Base-by-base conservation (phyloP, 208 protist species). In the Acanthamoeba sp. region DNA sequence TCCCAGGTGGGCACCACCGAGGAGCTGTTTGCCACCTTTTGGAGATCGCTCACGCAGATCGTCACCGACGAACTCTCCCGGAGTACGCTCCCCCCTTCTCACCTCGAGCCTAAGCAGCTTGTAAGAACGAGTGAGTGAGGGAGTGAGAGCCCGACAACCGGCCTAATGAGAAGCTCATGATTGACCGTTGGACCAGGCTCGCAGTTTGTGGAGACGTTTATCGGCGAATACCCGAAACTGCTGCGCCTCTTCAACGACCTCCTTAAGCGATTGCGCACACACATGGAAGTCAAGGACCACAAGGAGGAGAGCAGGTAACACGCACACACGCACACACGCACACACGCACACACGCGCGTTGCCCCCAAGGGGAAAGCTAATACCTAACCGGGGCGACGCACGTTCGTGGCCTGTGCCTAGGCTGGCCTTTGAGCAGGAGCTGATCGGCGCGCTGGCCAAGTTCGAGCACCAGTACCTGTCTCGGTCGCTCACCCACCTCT, bases 401-500 rank as follows among this genome's bases (percentile, higher is more conserved):
- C 45, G 14, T 55, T 55, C 12, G 12, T 18, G 22, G 2, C 16
- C 48, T 22, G 22, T 18, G 18, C 45, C 2, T 18, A 55, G 48
- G 48, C 36, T 69, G 62, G 62, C 62, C 22, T 78, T 52, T 48
- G 88, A 93, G 88, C 88, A 93, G 38, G n/a, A 57, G 52, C 88
- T 93, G 14, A 93, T 93, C 32, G 52, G 40, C 14, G 50, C 59
- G 16, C 64, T 93, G 12, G 36, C 62, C 62, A 69, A 76, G 52
- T 93, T 93, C 59, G 88, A 93, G 48, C 88, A 93, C 24, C 24
- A 93, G n/a, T 93, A 93, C 40, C 88, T 93, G n/a, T 40, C 32
- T 2, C 88, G 20, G n/a, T 93, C 59, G 38, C 62, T 93, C 59
- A 34, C 29, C 10, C 88, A 57, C 48, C 88, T 93, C 64, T 93